Evolutionary conservation across 148 eudicot genomes (phyloP).

Genomic region (Chenopodium album): DNA sequence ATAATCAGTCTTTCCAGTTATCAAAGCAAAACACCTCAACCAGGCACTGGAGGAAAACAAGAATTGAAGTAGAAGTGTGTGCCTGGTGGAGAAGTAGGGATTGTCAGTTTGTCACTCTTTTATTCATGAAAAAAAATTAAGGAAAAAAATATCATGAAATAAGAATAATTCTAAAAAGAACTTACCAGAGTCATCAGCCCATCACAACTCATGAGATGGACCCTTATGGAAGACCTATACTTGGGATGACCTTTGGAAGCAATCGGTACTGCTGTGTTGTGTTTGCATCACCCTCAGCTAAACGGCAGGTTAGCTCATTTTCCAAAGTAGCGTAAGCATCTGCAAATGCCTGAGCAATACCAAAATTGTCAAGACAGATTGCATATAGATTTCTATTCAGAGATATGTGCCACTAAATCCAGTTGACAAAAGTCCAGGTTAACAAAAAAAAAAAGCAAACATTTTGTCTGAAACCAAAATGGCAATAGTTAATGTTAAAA

Average conservation of each 20-base stretch:
- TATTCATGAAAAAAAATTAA: not conserved
- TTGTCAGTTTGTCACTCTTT: not conserved
- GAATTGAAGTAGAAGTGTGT: not conserved
- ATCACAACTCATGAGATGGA: slow-evolving; percentile 10
- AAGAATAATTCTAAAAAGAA: slow-evolving; percentile 1
- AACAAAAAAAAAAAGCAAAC: not conserved
- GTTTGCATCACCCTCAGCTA: slow-evolving; percentile 39
- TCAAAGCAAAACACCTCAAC: not conserved
- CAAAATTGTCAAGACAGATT: not conserved
- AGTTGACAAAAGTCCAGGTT: not conserved
- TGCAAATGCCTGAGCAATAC: slow-evolving; percentile 77
- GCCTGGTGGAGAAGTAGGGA: not conserved
- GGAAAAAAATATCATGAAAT: not conserved
- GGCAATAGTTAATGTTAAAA: not conserved
- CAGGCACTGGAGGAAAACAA: not conserved
- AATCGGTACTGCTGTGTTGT: slow-evolving; percentile 42
- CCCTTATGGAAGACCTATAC: slow-evolving; percentile 49
- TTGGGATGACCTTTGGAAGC: slow-evolving; percentile 82
- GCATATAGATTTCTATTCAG: not conserved
- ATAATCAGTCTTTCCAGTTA: not conserved
- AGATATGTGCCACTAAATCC: not conserved
- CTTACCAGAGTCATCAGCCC: slow-evolving; percentile 7
- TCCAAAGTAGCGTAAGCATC: slow-evolving; percentile 83
- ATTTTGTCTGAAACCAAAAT: not conserved
- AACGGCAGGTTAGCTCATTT: slow-evolving; percentile 51